Evolutionary conservation across 257 asterid genomes (phyloP), one percentile per base, ranked within the genome.

Genomic region (Solanum megistacrolobum): DNA sequence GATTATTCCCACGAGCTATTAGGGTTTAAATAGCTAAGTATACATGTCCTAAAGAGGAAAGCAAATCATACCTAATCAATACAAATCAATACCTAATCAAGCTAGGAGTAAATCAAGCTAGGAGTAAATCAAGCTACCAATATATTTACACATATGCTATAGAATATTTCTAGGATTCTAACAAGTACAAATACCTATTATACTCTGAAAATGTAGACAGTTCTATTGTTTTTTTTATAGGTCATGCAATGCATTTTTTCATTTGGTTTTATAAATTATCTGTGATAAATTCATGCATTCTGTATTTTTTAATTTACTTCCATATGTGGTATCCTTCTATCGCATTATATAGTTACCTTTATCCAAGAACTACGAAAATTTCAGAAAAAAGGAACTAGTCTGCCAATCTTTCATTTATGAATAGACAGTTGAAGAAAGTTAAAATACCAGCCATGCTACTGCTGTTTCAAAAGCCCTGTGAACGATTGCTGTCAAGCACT

Each of bases 391-490:
- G 4, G 79, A 32, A 72, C 25, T 32, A 16, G 79, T 32, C 79
- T 32, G 39, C 43, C 79, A 72, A 32, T 72, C 79, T 72, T 72
- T 32, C 79, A 32, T 72, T 72, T 18, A 72, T 72, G 43, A 72
- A 73, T 73, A 20, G 48, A 73, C 48, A 9, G 48, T 72, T 72
- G 25, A 6, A 34, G 88, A 52, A 73, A 60, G 84, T 72, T 86
- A 73, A 27, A 72, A 87, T 94, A 97, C 99, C 99, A 97, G 98
- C 99, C 99, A 97, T 66, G 88, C 81, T 85, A 92, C 74, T 87
- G 94, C 98, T n/a, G 98, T 94, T 91, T 97, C 99, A 91, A 96
- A 96, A 88, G 99, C 95, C 91, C 90, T 93, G 89, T 96, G 96
- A 75, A 97, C 98, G 84, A 97, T 94, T 84, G 99, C 98, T 86